Evolutionary conservation across 164 flowering plant species (phyloP), one percentile per base, ranked within the genome.

Genomic region (Kingdonia uniflora): DNA sequence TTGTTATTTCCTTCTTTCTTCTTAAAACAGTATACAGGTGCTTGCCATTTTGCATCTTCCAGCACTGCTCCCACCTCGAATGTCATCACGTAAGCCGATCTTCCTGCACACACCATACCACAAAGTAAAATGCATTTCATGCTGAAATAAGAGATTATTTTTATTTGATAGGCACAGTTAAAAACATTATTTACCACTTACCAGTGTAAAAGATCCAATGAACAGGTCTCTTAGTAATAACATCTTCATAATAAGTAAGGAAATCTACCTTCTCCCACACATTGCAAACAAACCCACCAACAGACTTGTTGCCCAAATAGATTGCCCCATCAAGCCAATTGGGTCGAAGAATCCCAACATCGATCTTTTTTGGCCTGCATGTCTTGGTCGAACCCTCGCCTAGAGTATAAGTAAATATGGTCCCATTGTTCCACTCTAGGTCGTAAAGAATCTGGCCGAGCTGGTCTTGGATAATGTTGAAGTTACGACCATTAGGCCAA

Each of bases 231-330:
- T 69, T 69, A 41, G 72, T 64, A 19, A 26, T 48, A 6, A 72
- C 74, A 63, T 75, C 80, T 56, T 76, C 80, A 43, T 70, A 76
- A 48, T 72, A 75, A 60, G 59, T 51, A 17, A 75, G 67, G 59
- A 75, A 75, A 24, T 75, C 74, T 16, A 63, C 73, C 59, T 76
- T 76, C 66, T 63, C 69, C 80, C 75, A 72, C 33, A 70, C 74
- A 54, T 76, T 65, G 42, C 80, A 76, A 0, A 67, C 55, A 58
- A 76, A 70, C 54, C 77, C 77, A 56, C 72, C 75, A 4, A 26
- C 57, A 12, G 13, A 6, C 6, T 24, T 37, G 26, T 15, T 54
- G 1, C 80, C 79, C 0, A 72, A 52, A 44, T 75, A 75, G 19
- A 2, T 38, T 0, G 74, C 72, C 2, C 74, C 76, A 23, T 69